Base-by-base conservation (phyloP, 768 basidiomycete genomes). In the Leccinum broughii region DNA sequence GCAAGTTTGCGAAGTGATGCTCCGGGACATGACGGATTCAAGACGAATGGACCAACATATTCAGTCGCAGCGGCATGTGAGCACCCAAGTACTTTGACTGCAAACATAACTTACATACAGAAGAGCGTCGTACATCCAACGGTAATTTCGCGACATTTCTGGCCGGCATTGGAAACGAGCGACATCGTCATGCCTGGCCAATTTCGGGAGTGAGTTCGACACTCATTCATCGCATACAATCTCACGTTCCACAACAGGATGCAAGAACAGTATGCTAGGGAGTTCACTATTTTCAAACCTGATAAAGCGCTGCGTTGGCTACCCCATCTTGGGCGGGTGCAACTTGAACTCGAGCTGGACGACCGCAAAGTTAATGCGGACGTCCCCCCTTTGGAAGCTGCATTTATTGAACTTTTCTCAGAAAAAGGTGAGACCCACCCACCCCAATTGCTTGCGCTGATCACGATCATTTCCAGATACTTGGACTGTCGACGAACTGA, bases 1-100 rank as follows among this genome's bases (percentile, higher is more conserved):
- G 58, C 94, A 97, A 72, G 91, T 94, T 6, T 98, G 95, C 78
- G 96, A 98, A 71, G 95, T 99, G 57, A 98, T 99, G 97, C 77
- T 98, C 70, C 92, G 88, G 69, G 97, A 99, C 72, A 91, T 98
- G 86, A 90, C 93, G 3, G 95, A 98, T 73, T 97, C 96, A 44
- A 89, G 87, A 68, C 84, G 93, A 35, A 90, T 89, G 53, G 92
- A 98, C 71, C 84, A 85, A n/a, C 89, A 90, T 71, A 84, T 98
- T 2, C 93, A 96, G 65, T 81, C 86, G 0, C 86, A 91, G 68
- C 81, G 81, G 54, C 60, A 77, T 52, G 93, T 93, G 66, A 65
- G 87, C 68, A 37, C 14, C 8, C 14, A 17, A 39, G 4, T 13
- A 8, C 13, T 44, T 44, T 22, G 39, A 51, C 54, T 55, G 3